A percentile compares a stretch with the other conserved stretches of the same genome.
phyloP scores from a whole-genome alignment of 2,329 filamentous ascomycete genomes.

The Botryotinia convoluta region DNA sequence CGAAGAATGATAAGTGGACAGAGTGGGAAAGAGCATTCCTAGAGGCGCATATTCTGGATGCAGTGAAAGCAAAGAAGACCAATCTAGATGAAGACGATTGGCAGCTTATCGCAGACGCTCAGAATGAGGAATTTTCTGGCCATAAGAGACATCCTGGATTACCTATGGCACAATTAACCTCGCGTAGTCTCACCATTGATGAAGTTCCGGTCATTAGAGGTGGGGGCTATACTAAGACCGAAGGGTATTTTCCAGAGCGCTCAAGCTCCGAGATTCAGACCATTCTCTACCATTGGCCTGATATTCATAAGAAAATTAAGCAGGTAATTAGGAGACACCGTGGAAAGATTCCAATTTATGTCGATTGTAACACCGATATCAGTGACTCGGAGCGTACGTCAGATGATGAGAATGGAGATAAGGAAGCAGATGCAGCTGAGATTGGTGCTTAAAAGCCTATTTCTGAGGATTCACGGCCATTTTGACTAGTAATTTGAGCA shows the following conservation, averaged over 20 bases:
- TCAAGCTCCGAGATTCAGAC: neutral
- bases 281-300: conserved; percentile 10
- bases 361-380: neutral
- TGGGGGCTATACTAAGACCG: neutral
- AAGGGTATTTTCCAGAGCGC: conserved; percentile 1
- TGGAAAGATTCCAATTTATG: neutral
- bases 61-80: neutral
- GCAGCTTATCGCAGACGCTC: neutral
- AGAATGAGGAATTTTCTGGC: neutral
- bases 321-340: too few species aligned
- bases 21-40: neutral
- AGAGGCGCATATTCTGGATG: neutral
- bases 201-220: neutral
- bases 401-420: neutral
- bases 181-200: conserved; percentile 9
- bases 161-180: neutral
- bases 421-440: neutral
- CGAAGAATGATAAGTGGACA: conserved; percentile 10
- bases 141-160: neutral
- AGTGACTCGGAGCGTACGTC: neutral
- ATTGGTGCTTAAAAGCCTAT: neutral
- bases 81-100: neutral
- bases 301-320: conserved; percentile 2
- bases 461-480: neutral
- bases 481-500: neutral